Evolutionary conservation across 371 early-diverging fungal species (phyloP), one percentile per base, ranked within the genome.

Genomic region (Dichotomocladium elegans): DNA sequence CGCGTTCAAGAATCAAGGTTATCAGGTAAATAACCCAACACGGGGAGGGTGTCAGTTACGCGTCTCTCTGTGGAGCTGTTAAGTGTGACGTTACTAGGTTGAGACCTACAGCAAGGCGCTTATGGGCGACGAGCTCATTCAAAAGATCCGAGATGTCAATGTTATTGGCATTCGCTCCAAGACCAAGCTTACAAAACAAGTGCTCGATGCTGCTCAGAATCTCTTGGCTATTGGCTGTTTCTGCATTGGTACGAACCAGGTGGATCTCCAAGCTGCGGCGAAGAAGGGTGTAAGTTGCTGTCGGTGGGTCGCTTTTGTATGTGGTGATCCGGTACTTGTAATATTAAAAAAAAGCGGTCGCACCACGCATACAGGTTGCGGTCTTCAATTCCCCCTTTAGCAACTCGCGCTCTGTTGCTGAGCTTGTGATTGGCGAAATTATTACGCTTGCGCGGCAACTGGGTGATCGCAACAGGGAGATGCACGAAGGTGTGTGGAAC

Each of bases 231-330:
- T 98, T 64, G 99, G 98, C 21, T 98, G 98, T 67, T 98, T 98
- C 85, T 98, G 98, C 74, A 96, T 97, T 63, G 96, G 96, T 41
- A 96, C 96, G 28, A 96, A 97, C 75, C 96, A 97, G 70, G 97
- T 98, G 27, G 92, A 96, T 68, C 76, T 96, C 26, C 84, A 85
- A 44, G 74, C 81, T 59, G 96, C 98, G 42, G 87, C 96, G 11
- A 68, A 74, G 14, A 80, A 86, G 55, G 96, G 95, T 48, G 90
- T 92, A 77, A 80, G 83, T 82, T 4, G 37, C 4, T 9, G 21
- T 35, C n/a, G 35, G 21, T 37, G 37, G 37, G 37, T 35, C n/a
- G 34, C 15, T 15, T n/a, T n/a, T n/a, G n/a, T n/a, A n/a, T n/a
- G n/a, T 37, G 37, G 11, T 5, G 49, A 34, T 30, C 4, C 6